phyloP scores from a whole-genome alignment of 805 yeast species.

The Nematodospora valgi region DNA sequence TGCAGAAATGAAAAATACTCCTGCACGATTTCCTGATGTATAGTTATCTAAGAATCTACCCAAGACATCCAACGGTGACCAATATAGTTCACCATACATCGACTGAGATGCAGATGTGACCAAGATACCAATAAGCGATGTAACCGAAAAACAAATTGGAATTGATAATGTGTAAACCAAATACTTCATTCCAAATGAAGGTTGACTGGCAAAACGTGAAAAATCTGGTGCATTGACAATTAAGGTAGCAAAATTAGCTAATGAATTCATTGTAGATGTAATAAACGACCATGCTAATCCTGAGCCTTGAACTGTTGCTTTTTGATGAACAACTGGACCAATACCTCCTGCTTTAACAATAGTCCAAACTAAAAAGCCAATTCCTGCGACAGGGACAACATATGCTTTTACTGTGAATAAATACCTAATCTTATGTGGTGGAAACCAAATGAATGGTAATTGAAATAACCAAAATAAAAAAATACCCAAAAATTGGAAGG shows the following conservation, averaged over 20 bases:
- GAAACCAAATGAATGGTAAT: slow-evolving; percentile 76
- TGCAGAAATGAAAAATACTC: slow-evolving; percentile 36
- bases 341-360: slow-evolving; percentile 75
- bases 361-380: slow-evolving; percentile 83
- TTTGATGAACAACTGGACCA: slow-evolving; percentile 65
- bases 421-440: slow-evolving; percentile 80
- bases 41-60: slow-evolving; percentile 51
- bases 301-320: slow-evolving; percentile 47
- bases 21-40: slow-evolving; percentile 39
- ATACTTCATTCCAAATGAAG: slow-evolving; percentile 37
- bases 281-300: slow-evolving; percentile 82
- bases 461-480: slow-evolving; percentile 80
- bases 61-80: slow-evolving; percentile 84
- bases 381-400: slow-evolving; percentile 77
- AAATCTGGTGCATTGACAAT: slow-evolving; percentile 89
- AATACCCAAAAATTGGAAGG: slow-evolving; percentile 70
- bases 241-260: slow-evolving; percentile 87
- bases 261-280: slow-evolving; percentile 69
- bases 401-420: slow-evolving; percentile 79
- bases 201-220: slow-evolving; percentile 67
- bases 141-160: slow-evolving; percentile 74
- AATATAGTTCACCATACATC: slow-evolving; percentile 64
- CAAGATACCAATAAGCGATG: slow-evolving; percentile 80
- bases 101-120: slow-evolving; percentile 75
- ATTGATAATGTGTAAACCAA: slow-evolving; percentile 54